Base-by-base conservation (phyloP, 345 rosid species). In the Euphorbia peplus region DNA sequence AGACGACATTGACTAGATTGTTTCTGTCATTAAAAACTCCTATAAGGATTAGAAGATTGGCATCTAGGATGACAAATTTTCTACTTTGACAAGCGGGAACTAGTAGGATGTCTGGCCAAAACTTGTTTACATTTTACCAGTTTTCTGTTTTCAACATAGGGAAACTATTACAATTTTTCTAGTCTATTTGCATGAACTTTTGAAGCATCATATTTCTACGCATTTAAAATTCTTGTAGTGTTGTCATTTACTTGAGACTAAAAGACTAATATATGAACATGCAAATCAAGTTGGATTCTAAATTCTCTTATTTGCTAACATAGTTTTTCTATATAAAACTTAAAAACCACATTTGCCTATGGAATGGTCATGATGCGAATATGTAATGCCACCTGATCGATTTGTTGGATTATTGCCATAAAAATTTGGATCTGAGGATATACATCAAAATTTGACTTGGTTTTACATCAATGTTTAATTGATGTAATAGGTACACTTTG, bases 401-500 rank as follows among this genome's bases (percentile, higher is more conserved):
- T 46, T n/a, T 60, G 37, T 60, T n/a, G 24, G 65, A 39, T 22
- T 24, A 50, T 53, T 35, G 18, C 25, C 26, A 8, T 22, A 37
- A 15, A 19, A 35, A 8, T 37, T 12, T 32, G 42, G 63, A 21
- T 68, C 4, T 1, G 18, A n/a, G n/a, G n/a, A 30, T 44, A 65
- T 4, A 24, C 5, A 50, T 10, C n/a, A n/a, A 35, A 19, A 5
- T 3, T 59, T 35, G 1, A 18, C 7, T n/a, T n/a, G 5, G 2
- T 60, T 60, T 60, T n/a, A 8, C 48, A 39, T 37, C 48, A 60
- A 37, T 21, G 24, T 5, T 44, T 56, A 57, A n/a, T 73, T 28
- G 28, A 42, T 73, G 41, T 54, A 41, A 74, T 44, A 90, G 98
- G 92, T 93, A 15, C 98, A 93, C 55, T 79, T 14, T 79, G 97